These are phyloP conservation scores for Strobilomyces confusus DNA, from an alignment of 768 basidiomycete genomes.

Conservation along the genomic window DNA sequence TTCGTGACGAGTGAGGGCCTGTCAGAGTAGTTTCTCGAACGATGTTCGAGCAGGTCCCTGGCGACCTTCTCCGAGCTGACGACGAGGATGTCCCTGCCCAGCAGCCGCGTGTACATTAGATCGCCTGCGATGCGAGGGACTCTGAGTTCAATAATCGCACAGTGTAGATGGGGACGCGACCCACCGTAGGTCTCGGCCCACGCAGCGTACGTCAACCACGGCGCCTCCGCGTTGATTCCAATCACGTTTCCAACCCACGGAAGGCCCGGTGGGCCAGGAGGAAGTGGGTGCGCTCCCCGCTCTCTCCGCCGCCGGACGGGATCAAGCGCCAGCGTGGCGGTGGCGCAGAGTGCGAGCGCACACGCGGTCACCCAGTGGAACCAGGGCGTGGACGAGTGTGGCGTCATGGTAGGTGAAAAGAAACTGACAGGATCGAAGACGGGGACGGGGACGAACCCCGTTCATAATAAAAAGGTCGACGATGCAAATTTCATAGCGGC, in stretches of 20 bases:
- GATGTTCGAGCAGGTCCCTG: conserved; percentile 43
- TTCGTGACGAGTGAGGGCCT: conserved; percentile 33
- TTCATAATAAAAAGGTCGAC: background rate
- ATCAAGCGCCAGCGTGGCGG: background rate
- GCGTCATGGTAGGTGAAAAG: background rate
- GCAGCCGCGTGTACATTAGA: conserved; percentile 43
- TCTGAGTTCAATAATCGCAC: background rate
- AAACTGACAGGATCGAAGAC: background rate
- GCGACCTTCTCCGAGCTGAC: conserved; percentile 41
- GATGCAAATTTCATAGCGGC: background rate
- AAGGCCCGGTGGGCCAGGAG: conserved; percentile 35
- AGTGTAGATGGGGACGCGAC: too few species aligned
- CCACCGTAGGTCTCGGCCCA: conserved; percentile 36
- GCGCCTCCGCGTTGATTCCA: conserved; percentile 29
- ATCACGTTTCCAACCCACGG: conserved; percentile 38
- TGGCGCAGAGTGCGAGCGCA: background rate
- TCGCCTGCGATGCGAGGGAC: conserved; percentile 26
- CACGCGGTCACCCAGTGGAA: background rate
- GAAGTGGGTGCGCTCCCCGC: conserved; percentile 8
- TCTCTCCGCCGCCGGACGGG: background rate
- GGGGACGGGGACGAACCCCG: background rate
- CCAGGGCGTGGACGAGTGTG: background rate
- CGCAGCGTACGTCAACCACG: conserved; percentile 35
- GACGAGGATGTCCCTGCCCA: conserved; percentile 43
- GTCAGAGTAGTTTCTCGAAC: conserved; percentile 46